phyloP scores from a whole-genome alignment of 148 eudicot species.

The Cornus kousa region DNA sequence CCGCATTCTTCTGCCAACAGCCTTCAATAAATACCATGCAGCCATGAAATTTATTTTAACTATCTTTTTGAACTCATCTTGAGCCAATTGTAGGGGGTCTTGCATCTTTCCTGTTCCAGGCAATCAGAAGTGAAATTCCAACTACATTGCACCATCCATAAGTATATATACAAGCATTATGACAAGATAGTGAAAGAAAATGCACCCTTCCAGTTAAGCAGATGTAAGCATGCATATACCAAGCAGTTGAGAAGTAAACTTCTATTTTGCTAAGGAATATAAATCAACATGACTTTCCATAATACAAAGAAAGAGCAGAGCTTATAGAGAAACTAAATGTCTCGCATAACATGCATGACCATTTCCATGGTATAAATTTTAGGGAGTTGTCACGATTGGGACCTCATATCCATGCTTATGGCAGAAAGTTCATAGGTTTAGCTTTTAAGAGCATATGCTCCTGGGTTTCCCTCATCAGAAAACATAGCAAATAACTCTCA shows the following conservation, averaged over 20 bases:
- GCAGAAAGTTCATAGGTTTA: not conserved
- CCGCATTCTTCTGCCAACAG: conserved; percentile 73
- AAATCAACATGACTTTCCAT: no score
- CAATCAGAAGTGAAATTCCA: not conserved
- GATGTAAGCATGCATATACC: not conserved
- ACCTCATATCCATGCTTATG: not conserved
- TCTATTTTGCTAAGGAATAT: no score
- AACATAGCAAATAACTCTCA: no score
- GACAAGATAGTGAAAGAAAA: no score
- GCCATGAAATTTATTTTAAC: conserved; percentile 71
- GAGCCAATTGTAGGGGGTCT: conserved; percentile 57
- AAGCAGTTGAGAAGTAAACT: not conserved
- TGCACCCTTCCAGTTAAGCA: not conserved
- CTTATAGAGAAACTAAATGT: no score
- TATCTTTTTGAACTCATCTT: conserved; percentile 73
- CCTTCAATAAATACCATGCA: conserved; percentile 75
- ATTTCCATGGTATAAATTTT: not conserved
- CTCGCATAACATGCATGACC: no score
- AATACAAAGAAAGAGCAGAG: no score
- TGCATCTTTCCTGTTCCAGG: conserved; percentile 71
- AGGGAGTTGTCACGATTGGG: not conserved
- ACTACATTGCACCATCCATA: not conserved
- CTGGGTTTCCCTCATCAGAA: no score
- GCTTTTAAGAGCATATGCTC: not conserved
- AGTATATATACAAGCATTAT: not conserved